phyloP scores from a whole-genome alignment of 805 yeast species.

The Ogataea haglerorum region DNA sequence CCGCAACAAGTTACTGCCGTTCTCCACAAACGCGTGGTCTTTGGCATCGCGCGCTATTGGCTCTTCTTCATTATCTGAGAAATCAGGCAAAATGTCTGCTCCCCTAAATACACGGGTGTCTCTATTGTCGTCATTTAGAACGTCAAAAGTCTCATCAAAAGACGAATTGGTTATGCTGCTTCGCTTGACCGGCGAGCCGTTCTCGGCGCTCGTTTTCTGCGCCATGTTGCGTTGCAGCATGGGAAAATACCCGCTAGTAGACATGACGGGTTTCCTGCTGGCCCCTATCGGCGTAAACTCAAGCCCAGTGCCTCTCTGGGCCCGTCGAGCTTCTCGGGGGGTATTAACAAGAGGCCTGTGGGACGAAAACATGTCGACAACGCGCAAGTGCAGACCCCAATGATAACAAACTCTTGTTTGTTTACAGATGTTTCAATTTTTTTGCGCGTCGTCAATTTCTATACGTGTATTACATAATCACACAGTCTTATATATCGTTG shows the following conservation, averaged over 20 bases:
- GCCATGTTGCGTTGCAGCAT: conserved; percentile 20
- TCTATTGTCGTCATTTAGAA: conserved; percentile 14
- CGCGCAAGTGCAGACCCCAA: conserved; percentile 5
- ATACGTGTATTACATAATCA: conserved; percentile 1
- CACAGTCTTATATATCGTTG: conserved; percentile 9
- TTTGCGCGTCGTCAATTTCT: conserved; percentile 10
- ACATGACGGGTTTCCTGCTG: conserved; percentile 5
- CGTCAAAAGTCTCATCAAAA: conserved; percentile 25
- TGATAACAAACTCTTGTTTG: conserved; percentile 6
- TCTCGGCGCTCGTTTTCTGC: conserved; percentile 11
- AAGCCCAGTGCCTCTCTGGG: conserved; percentile 21
- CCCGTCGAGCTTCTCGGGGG: conserved; percentile 23
- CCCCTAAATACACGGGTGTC: conserved; percentile 24
- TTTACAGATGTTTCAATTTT: conserved; percentile 7
- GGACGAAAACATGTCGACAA: conserved; percentile 27
- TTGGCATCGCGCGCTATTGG: neutral
- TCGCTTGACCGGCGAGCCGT: conserved; percentile 17
- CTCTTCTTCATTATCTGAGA: conserved; percentile 17
- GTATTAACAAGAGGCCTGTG: conserved; percentile 30
- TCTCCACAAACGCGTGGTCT: conserved; percentile 13
- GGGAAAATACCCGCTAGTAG: conserved; percentile 13
- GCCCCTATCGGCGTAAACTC: conserved; percentile 45
- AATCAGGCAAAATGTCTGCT: conserved; percentile 27
- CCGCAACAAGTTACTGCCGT: conserved; percentile 23
- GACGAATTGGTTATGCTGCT: conserved; percentile 17